Evolutionary conservation across 495 filamentous ascomycete genomes (phyloP).

Genomic region (Penicillium cinerascens): DNA sequence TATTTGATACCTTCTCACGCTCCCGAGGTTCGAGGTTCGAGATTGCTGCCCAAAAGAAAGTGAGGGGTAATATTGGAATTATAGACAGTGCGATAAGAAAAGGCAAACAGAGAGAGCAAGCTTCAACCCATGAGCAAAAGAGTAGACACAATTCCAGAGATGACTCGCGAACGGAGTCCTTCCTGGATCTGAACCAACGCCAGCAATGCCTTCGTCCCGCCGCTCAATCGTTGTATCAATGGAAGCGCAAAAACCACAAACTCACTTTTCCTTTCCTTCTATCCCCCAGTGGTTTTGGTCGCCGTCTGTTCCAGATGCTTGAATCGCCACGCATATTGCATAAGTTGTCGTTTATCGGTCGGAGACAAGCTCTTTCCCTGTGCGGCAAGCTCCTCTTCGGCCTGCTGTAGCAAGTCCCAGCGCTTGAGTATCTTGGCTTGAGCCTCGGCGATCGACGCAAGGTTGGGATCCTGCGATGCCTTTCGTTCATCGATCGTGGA

Average conservation of each 20-base stretch:
- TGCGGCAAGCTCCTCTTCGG: slow-evolving; percentile 35
- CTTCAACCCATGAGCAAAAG: not conserved
- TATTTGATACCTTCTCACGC: not conserved
- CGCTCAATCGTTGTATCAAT: slow-evolving; percentile 5
- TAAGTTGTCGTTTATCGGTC: slow-evolving; percentile 33
- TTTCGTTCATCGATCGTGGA: slow-evolving; percentile 39
- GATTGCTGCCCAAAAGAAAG: not conserved
- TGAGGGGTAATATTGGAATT: not conserved
- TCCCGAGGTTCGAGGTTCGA: too few relatives aligned
- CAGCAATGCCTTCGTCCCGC: slow-evolving; percentile 24
- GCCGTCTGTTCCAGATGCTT: slow-evolving; percentile 35
- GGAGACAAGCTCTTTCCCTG: slow-evolving; percentile 33
- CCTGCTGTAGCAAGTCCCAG: slow-evolving; percentile 40
- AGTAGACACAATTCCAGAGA: not conserved
- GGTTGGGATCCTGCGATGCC: slow-evolving; percentile 34
- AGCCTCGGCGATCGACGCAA: slow-evolving; percentile 36
- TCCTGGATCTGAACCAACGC: slow-evolving; percentile 29
- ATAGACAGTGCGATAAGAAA: not conserved
- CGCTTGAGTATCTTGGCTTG: slow-evolving; percentile 36
- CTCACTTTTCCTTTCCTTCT: not conserved
- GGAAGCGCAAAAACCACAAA: slow-evolving; percentile 1
- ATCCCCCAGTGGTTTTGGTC: slow-evolving; percentile 17
- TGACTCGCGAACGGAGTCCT: too few relatives aligned
- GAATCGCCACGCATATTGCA: slow-evolving; percentile 41
- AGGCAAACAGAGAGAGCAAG: not conserved